Evolutionary conservation across 176 grass and related monocot genomes (phyloP).

Genomic region (Oryza nivara): DNA sequence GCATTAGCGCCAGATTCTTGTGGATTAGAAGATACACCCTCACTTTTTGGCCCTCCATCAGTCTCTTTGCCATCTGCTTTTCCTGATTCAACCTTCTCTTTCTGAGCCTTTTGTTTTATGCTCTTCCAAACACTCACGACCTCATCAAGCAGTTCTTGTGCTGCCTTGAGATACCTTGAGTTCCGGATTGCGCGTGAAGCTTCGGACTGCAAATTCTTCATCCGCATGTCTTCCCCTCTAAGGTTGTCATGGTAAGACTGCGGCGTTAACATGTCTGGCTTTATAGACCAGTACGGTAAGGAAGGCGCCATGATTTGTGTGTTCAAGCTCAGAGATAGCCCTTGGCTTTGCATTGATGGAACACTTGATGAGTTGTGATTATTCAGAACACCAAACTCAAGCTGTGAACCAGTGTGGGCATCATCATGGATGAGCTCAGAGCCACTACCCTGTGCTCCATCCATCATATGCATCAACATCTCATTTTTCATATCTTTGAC

Average conservation of each 20-base stretch:
- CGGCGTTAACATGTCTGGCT: slow-evolving; percentile 51
- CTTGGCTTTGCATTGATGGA: slow-evolving; percentile 58
- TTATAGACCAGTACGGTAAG: slow-evolving; percentile 74
- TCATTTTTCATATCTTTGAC: slow-evolving; percentile 64
- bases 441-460: slow-evolving; percentile 37
- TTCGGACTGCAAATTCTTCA: slow-evolving; percentile 66
- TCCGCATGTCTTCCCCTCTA: slow-evolving; percentile 49
- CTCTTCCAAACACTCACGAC: slow-evolving; percentile 83
- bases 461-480: slow-evolving; percentile 66
- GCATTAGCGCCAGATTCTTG: slow-evolving; percentile 58
- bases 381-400: slow-evolving; percentile 76
- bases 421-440: slow-evolving; percentile 52
- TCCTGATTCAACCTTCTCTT: slow-evolving; percentile 44
- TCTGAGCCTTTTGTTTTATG: slow-evolving; percentile 82
- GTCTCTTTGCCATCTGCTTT: slow-evolving; percentile 62
- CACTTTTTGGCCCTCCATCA: slow-evolving; percentile 64
- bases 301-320: slow-evolving; percentile 73
- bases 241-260: slow-evolving; percentile 68
- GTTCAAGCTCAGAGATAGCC: slow-evolving; percentile 83
- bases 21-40: slow-evolving; percentile 56
- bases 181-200: slow-evolving; percentile 59
- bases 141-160: slow-evolving; percentile 88
- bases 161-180: slow-evolving; percentile 86
- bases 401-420: slow-evolving; percentile 50
- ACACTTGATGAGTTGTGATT: slow-evolving; percentile 55